Percentiles rank a stretch among this genome's conserved stretches.
phyloP scores from a whole-genome alignment of 208 protist species.

The Acanthamoeba sp. region DNA sequence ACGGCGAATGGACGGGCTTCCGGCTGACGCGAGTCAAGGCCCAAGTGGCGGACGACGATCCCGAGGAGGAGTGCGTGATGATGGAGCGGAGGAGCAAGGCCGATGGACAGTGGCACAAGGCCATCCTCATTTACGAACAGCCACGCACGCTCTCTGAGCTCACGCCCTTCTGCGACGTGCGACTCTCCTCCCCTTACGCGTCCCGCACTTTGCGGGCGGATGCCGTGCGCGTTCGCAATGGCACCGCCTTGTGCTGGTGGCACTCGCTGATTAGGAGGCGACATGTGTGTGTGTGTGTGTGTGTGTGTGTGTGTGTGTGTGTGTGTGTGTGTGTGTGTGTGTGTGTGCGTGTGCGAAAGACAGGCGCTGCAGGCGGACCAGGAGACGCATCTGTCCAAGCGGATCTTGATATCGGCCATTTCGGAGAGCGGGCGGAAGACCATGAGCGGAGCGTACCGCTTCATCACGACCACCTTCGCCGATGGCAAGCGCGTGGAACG shows the following conservation, averaged over 20 bases:
- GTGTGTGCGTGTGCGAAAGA: too few relatives aligned
- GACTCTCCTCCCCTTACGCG: too few relatives aligned
- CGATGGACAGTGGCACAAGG: neutral
- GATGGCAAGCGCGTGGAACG: neutral
- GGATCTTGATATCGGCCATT: conserved; percentile 21
- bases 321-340: too few relatives aligned
- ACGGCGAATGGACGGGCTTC: conserved; percentile 17
- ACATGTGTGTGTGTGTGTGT: too few relatives aligned
- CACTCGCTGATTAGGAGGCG: too few relatives aligned
- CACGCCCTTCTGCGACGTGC: conserved; percentile 18
- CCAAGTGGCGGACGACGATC: neutral
- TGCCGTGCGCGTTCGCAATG: too few relatives aligned
- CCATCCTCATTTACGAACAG: conserved; percentile 11
- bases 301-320: too few relatives aligned
- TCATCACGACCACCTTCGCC: neutral
- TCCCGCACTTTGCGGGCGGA: too few relatives aligned
- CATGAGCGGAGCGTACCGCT: neutral
- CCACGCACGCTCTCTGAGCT: neutral
- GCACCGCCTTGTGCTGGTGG: too few relatives aligned
- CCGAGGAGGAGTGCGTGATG: conserved; percentile 8
- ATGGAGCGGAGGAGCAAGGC: conserved; percentile 45
- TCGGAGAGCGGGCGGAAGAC: neutral
- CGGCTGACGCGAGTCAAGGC: neutral
- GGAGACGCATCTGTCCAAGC: conserved; percentile 3
- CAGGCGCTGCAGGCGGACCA: conserved; percentile 1